These are phyloP conservation scores for Pythium folliculosum DNA, from an alignment of 352 stramenopile genomes.

Conservation along the genomic window DNA sequence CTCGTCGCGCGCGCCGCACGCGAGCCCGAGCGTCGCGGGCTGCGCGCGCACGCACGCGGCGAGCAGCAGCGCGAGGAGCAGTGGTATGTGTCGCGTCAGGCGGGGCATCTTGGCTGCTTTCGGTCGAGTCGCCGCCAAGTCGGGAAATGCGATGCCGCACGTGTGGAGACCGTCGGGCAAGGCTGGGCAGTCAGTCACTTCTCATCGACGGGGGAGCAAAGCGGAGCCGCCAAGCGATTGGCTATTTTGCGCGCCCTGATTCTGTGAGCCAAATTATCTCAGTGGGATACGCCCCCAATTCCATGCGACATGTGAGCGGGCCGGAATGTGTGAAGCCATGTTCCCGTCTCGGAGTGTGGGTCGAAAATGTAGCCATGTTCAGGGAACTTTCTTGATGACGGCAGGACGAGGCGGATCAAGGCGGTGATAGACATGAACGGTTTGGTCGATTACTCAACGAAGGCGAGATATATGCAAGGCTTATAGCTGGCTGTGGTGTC, in stretches of 20 bases:
- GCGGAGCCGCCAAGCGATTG: too few relatives aligned
- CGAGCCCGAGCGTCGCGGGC: conserved; percentile 33
- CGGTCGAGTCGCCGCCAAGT: background rate
- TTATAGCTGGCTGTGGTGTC: background rate
- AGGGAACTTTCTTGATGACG: too few relatives aligned
- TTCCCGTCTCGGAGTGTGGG: background rate
- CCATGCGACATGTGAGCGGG: background rate
- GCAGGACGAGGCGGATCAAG: too few relatives aligned
- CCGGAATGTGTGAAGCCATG: background rate
- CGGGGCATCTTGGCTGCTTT: background rate
- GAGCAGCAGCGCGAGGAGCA: background rate
- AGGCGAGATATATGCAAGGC: too few relatives aligned
- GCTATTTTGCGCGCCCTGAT: too few relatives aligned
- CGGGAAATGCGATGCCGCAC: background rate
- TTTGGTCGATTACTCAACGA: too few relatives aligned
- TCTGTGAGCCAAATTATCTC: background rate
- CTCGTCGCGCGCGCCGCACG: conserved; percentile 52
- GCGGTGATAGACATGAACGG: too few relatives aligned
- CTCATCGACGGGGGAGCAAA: background rate
- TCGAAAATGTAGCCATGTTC: too few relatives aligned
- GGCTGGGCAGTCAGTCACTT: background rate
- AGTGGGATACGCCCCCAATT: background rate
- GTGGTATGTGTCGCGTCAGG: background rate
- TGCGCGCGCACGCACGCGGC: background rate
- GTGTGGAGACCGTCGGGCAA: background rate